Conservation (phyloP, 2,329 filamentous ascomycete species). For the Elsinoe perseae region DNA sequence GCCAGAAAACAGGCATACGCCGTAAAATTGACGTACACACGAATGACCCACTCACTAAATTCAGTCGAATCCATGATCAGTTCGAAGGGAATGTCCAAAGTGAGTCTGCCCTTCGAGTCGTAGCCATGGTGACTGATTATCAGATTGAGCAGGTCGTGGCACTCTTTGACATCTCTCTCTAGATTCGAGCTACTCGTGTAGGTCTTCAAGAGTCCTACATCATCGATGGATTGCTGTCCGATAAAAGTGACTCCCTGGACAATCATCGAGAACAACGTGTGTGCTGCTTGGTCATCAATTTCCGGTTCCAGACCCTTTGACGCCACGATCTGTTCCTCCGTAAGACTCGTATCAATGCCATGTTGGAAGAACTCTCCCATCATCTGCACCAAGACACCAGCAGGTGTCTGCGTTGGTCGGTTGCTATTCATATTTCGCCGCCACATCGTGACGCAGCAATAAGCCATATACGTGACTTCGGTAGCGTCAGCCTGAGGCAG, state of each 20-base stretch:
- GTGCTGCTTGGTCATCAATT: not conserved
- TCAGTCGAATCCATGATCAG: not conserved
- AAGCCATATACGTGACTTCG: not conserved
- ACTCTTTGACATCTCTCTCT: too few relatives aligned
- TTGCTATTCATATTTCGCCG: not conserved
- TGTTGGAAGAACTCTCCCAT: not conserved
- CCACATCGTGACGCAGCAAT: not conserved
- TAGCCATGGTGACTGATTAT: not conserved
- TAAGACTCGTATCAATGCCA: not conserved
- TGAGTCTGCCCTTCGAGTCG: not conserved
- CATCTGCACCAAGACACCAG: not conserved
- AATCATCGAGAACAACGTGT: not conserved
- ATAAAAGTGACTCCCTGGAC: not conserved
- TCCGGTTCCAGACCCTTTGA: not conserved
- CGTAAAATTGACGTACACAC: not conserved
- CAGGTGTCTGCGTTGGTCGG: not conserved
- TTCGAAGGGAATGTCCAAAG: not conserved
- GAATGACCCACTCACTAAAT: not conserved
- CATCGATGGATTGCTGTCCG: too few relatives aligned
- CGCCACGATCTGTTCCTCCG: not conserved
- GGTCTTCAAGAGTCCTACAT: too few relatives aligned
- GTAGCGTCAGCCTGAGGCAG: not conserved
- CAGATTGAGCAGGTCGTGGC: too few relatives aligned
- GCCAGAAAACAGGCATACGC: not conserved
- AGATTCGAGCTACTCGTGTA: too few relatives aligned